These are phyloP conservation scores for Penicillium odoratum DNA, from an alignment of 495 filamentous ascomycete genomes.

Conservation along the genomic window DNA sequence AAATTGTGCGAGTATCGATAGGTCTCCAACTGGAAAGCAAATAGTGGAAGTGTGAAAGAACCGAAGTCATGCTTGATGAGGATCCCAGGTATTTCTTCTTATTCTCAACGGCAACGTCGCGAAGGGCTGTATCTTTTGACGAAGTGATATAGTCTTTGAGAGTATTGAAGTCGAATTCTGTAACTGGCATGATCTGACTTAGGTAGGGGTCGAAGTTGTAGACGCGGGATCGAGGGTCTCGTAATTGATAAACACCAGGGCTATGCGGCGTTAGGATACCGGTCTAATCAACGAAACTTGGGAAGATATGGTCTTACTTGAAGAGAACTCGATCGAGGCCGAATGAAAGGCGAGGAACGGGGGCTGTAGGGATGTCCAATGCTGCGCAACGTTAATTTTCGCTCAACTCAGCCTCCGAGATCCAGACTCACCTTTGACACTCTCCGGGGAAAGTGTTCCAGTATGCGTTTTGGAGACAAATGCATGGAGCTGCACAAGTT, in stretches of 20 bases:
- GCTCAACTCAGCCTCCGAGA: background rate
- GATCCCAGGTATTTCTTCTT: constrained; percentile 89
- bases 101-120: constrained; percentile 59
- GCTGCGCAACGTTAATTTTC: constrained; percentile 31
- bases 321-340: constrained; percentile 89
- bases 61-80: constrained; percentile 92
- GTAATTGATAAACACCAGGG: constrained; percentile 87
- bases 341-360: constrained; percentile 72
- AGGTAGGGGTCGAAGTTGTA: constrained; percentile 97
- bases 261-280: constrained; percentile 31
- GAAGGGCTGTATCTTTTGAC: constrained; percentile 73
- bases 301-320: constrained; percentile 54
- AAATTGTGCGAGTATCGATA: constrained; percentile 64
- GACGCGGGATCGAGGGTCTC: constrained; percentile 82
- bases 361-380: constrained; percentile 53
- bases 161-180: constrained; percentile 87
- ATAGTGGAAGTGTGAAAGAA: constrained; percentile 88
- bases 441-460: constrained; percentile 18
- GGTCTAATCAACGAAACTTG: background rate
- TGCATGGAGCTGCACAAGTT: background rate
- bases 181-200: constrained; percentile 83
- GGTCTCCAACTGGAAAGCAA: constrained; percentile 81
- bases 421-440: constrained; percentile 19
- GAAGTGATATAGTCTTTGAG: constrained; percentile 85
- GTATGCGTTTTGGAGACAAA: constrained; percentile 7